Percentiles rank a stretch among this genome's conserved stretches.
Evolutionary conservation across 345 rosid genomes (phyloP).

Genomic region (Moringa oleifera): DNA sequence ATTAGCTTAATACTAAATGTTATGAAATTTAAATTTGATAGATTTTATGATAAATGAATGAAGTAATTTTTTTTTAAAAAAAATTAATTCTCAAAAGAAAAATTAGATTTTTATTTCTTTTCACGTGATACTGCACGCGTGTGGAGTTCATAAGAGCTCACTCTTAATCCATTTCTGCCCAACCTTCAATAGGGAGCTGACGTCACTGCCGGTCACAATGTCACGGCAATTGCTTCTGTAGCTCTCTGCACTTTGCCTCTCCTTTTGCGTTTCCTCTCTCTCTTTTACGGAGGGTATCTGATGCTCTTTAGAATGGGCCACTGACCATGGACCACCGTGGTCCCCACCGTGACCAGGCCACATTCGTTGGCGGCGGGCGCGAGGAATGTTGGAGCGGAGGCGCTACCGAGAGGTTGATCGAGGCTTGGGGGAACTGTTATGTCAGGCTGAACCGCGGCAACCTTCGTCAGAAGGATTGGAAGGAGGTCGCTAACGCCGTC

Average conservation of each 20-base stretch:
- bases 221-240: constrained; percentile 31
- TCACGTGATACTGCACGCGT: background rate
- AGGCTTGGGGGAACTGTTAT: constrained; percentile 86
- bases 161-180: constrained; percentile 15
- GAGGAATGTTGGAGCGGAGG: constrained; percentile 96
- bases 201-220: constrained; percentile 55
- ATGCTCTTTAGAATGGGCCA: constrained; percentile 16
- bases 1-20: too few species aligned
- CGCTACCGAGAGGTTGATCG: constrained; percentile 66
- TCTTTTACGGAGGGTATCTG: too few species aligned
- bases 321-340: constrained; percentile 21
- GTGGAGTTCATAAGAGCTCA: background rate
- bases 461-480: constrained; percentile 82
- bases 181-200: constrained; percentile 28
- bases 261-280: constrained; percentile 5
- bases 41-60: too few species aligned
- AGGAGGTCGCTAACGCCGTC: constrained; percentile 71
- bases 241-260: background rate
- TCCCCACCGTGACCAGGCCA: constrained; percentile 17
- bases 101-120: too few species aligned
- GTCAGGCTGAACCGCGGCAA: constrained; percentile 68
- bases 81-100: too few species aligned
- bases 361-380: constrained; percentile 37
- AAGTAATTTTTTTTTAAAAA: too few species aligned
- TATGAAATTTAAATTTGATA: too few species aligned